Evolutionary conservation across 2,329 filamentous ascomycete genomes (phyloP).

Genomic region (Phyllosticta ampelicida): DNA sequence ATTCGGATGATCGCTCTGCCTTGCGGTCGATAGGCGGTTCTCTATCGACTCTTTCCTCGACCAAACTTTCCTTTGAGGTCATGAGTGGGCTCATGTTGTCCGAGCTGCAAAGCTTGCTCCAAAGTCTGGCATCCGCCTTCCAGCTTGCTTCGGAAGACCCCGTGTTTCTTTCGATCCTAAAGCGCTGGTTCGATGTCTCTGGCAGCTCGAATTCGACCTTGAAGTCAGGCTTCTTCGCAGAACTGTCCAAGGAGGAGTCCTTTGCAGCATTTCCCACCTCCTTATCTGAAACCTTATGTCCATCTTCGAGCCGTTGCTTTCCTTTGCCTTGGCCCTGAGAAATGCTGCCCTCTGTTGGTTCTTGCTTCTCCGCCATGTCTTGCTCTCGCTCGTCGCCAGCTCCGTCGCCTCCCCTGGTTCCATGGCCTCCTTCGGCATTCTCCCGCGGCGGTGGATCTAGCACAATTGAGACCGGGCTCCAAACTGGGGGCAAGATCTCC

Average conservation of each 20-base stretch:
- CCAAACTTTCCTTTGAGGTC: not conserved
- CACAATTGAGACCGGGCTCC: not conserved
- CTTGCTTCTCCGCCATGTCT: not conserved
- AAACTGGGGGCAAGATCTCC: constrained; percentile 33
- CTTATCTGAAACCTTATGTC: not conserved
- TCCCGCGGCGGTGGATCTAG: not conserved
- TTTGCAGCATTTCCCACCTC: not conserved
- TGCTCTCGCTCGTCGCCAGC: not conserved
- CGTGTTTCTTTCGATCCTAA: not conserved
- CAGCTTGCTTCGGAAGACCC: constrained; percentile 4
- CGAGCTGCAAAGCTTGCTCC: not conserved
- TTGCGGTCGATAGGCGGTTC: not conserved
- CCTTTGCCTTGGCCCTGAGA: not conserved
- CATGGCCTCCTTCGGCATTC: not conserved
- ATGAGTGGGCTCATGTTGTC: not conserved
- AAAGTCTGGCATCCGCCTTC: constrained; percentile 1
- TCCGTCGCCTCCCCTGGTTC: not conserved
- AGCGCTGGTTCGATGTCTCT: not conserved
- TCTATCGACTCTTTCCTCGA: not conserved
- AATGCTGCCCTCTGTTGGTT: not conserved
- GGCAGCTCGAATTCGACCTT: not conserved
- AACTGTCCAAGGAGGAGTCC: not conserved
- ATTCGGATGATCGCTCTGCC: constrained; percentile 2
- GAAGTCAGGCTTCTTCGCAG: not conserved
- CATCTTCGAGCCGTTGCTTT: not conserved